Evolutionary conservation across 2,329 filamentous ascomycete species (phyloP).

Genomic region (Penicillium expansum): DNA sequence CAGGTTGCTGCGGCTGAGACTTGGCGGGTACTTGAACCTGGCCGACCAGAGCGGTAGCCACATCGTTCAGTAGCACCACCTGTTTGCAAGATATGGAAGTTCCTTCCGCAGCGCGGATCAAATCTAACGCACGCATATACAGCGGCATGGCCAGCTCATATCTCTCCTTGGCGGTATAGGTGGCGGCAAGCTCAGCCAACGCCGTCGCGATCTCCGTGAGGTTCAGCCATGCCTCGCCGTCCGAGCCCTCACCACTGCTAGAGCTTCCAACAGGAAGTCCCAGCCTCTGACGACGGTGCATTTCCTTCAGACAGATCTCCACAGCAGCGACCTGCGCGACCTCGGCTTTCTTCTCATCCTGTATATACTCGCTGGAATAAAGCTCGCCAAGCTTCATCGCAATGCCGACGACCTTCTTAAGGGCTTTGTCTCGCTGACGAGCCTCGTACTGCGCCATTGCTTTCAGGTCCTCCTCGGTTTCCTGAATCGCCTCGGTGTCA

Average conservation of each 20-base stretch:
- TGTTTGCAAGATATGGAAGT: slow-evolving; percentile 66
- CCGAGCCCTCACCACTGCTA: slow-evolving; percentile 24
- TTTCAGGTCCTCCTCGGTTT: slow-evolving; percentile 23
- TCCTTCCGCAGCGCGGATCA: slow-evolving; percentile 54
- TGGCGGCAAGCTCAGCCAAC: slow-evolving; percentile 64
- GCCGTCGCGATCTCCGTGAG: slow-evolving; percentile 38
- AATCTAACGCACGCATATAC: slow-evolving; percentile 76
- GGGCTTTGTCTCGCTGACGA: slow-evolving; percentile 59
- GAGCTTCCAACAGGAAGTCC: slow-evolving; percentile 65
- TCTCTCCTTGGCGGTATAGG: slow-evolving; percentile 70
- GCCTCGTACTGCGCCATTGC: slow-evolving; percentile 30
- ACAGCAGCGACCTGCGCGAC: slow-evolving; percentile 76
- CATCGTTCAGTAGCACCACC: slow-evolving; percentile 66
- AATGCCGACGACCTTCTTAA: slow-evolving; percentile 72
- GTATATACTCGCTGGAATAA: slow-evolving; percentile 73
- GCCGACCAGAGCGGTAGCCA: slow-evolving; percentile 47
- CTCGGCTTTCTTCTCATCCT: slow-evolving; percentile 71
- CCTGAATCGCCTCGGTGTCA: slow-evolving; percentile 22
- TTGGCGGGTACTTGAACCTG: slow-evolving; percentile 30
- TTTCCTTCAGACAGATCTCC: slow-evolving; percentile 73
- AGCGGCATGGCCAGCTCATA: slow-evolving; percentile 81
- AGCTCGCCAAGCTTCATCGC: slow-evolving; percentile 81
- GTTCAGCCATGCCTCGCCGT: slow-evolving; percentile 37
- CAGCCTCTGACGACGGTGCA: slow-evolving; percentile 63
- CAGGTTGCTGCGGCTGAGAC: slow-evolving; percentile 26